Conservation (phyloP, 345 rosid genomes). For the Aegle marmelos region DNA sequence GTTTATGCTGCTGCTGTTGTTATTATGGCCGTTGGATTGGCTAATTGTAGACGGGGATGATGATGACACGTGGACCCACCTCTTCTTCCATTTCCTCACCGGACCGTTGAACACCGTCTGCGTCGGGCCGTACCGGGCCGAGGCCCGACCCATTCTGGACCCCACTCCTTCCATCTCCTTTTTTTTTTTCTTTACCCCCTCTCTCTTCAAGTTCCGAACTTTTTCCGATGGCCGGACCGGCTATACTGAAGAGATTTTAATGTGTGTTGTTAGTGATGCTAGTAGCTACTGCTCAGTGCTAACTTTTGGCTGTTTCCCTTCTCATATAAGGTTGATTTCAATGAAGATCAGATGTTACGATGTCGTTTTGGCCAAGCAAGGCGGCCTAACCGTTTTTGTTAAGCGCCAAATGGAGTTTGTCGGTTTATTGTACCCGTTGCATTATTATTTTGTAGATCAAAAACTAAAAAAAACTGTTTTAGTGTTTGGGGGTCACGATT, state of each 20-base stretch:
- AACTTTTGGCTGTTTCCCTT: background rate
- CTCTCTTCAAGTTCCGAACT: background rate
- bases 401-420: slow-evolving; percentile 13
- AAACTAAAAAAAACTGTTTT: too few relatives aligned
- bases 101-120: slow-evolving; percentile 80
- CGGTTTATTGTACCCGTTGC: background rate
- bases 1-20: slow-evolving; percentile 22
- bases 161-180: slow-evolving; percentile 78
- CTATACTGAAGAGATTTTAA: too few relatives aligned
- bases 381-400: background rate
- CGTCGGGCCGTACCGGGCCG: slow-evolving; percentile 72
- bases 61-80: slow-evolving; percentile 86
- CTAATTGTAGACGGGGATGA: slow-evolving; percentile 26
- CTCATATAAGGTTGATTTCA: background rate
- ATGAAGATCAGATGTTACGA: background rate
- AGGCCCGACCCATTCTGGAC: slow-evolving; percentile 76
- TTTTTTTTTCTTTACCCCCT: background rate
- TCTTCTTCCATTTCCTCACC: slow-evolving; percentile 96
- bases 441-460: too few relatives aligned
- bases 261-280: background rate
- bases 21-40: slow-evolving; percentile 44
- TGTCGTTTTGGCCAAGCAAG: background rate
- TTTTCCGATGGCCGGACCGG: background rate
- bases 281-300: background rate
- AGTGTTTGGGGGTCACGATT: too few relatives aligned